phyloP scores from a whole-genome alignment of 305 asterid genomes.

The Fraxinus albicans region DNA sequence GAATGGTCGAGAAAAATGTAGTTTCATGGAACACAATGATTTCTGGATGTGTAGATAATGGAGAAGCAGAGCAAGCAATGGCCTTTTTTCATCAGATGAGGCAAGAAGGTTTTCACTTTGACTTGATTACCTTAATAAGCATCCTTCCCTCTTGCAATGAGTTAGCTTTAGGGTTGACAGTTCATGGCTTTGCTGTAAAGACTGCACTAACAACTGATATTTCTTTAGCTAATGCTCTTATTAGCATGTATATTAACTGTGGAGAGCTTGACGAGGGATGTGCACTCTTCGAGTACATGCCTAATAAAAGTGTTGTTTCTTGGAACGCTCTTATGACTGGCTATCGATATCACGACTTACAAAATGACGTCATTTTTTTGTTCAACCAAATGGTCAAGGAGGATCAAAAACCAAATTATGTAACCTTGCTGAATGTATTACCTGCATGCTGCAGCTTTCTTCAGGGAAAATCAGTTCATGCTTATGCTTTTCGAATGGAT shows the following conservation, averaged over 20 bases:
- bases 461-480: slow-evolving; percentile 57
- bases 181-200: slow-evolving; percentile 51
- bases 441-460: slow-evolving; percentile 39
- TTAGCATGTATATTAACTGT: slow-evolving; percentile 59
- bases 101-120: slow-evolving; percentile 42
- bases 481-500: slow-evolving; percentile 36
- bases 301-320: slow-evolving; percentile 45
- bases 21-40: slow-evolving; percentile 69
- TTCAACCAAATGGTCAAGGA: slow-evolving; percentile 41
- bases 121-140: slow-evolving; percentile 51
- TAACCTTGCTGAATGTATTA: slow-evolving; percentile 52
- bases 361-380: slow-evolving; percentile 34
- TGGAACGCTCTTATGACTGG: slow-evolving; percentile 75
- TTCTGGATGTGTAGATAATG: slow-evolving; percentile 47
- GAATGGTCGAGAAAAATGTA: slow-evolving; percentile 35
- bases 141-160: slow-evolving; percentile 50
- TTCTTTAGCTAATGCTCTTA: slow-evolving; percentile 58
- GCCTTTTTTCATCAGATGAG: slow-evolving; percentile 45
- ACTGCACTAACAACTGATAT: slow-evolving; percentile 38
- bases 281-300: slow-evolving; percentile 47
- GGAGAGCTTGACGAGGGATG: slow-evolving; percentile 46
- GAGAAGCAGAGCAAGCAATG: slow-evolving; percentile 44
- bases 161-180: slow-evolving; percentile 35
- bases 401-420: slow-evolving; percentile 43
- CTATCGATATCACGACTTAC: slow-evolving; percentile 35